Conservation (phyloP, 2,329 filamentous ascomycete genomes). For the Xylaria sp. region DNA sequence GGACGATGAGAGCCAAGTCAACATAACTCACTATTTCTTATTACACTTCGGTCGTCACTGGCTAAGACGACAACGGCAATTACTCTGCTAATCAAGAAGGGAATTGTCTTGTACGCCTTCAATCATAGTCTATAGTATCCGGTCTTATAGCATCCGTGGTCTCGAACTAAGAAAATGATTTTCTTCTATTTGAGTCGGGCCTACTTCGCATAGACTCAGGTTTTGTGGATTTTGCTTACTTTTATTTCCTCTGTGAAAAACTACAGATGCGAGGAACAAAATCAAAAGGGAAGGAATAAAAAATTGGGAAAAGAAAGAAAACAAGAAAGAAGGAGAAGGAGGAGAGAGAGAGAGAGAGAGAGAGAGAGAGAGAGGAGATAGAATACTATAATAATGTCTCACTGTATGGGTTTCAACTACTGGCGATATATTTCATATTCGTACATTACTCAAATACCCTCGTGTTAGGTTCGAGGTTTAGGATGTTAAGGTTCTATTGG, state of each 20-base stretch:
- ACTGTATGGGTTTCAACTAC: too few relatives aligned
- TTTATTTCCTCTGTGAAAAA: not conserved
- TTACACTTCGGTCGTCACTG: not conserved
- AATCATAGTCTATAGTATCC: not conserved
- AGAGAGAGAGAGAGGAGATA: too few relatives aligned
- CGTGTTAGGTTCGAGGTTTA: not conserved
- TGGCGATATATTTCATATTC: too few relatives aligned
- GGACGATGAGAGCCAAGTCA: not conserved
- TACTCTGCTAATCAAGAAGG: not conserved
- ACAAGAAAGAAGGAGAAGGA: too few relatives aligned
- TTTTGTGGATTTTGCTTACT: not conserved
- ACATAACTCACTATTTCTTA: not conserved
- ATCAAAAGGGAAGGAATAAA: too few relatives aligned
- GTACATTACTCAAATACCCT: not conserved
- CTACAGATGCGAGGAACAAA: too few relatives aligned
- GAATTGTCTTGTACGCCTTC: not conserved
- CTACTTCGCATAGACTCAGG: slow-evolving; percentile 9
- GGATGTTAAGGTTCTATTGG: not conserved
- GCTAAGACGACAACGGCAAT: too few relatives aligned
- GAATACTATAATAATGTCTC: too few relatives aligned
- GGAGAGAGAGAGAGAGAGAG: too few relatives aligned
- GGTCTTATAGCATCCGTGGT: not conserved
- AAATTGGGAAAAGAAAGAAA: too few relatives aligned
- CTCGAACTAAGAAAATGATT: not conserved
- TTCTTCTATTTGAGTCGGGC: not conserved